These are phyloP conservation scores for Arabis alpina DNA, from an alignment of 345 rosid genomes.

Conservation along the genomic window DNA sequence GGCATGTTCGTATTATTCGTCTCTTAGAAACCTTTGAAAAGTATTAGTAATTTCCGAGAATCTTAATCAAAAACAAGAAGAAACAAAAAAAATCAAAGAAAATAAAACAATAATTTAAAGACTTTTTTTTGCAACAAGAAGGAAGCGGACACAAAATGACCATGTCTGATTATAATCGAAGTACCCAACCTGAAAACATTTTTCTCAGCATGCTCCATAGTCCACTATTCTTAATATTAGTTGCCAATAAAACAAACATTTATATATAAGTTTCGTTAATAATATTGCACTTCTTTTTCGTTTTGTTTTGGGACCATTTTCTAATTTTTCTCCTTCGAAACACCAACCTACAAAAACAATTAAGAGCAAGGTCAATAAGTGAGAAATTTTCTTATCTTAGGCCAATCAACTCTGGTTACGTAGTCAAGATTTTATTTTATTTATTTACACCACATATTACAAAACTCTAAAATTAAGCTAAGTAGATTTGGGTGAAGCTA, in stretches of 20 bases:
- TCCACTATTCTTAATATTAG: slow-evolving; percentile 31
- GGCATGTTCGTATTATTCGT: slow-evolving; percentile 17
- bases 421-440: too few species aligned
- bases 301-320: slow-evolving; percentile 1
- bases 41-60: slow-evolving; percentile 5
- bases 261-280: not conserved
- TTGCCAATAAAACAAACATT: slow-evolving; percentile 6
- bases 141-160: slow-evolving; percentile 25
- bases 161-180: slow-evolving; percentile 17
- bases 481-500: too few species aligned
- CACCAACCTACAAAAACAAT: not conserved
- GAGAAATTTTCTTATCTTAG: not conserved
- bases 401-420: not conserved
- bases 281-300: not conserved
- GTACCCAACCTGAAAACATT: slow-evolving; percentile 7
- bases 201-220: slow-evolving; percentile 18
- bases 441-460: too few species aligned
- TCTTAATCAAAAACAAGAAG: not conserved
- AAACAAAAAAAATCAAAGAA: not conserved
- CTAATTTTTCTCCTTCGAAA: not conserved
- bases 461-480: too few species aligned
- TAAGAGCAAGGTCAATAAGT: not conserved
- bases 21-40: slow-evolving; percentile 2
- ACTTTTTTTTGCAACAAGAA: not conserved
- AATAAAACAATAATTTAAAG: not conserved